phyloP scores from a whole-genome alignment of 805 yeast species.

The Saccharomyces jurei region DNA sequence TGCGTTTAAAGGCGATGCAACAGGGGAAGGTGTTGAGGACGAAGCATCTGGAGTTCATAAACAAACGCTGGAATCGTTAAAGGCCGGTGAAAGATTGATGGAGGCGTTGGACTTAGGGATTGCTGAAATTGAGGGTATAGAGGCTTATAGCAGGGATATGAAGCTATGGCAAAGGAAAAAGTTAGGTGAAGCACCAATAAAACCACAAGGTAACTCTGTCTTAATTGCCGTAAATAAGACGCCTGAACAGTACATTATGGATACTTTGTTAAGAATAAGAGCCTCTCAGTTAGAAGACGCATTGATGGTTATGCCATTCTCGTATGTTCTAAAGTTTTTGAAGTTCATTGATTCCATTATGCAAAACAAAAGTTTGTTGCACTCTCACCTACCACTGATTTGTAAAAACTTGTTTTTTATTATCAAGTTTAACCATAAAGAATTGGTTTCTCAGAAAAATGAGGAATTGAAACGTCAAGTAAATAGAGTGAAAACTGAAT shows the following conservation, averaged over 20 bases:
- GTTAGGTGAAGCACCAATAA: constrained; percentile 42
- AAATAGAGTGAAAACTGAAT: constrained; percentile 49
- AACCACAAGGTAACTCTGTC: constrained; percentile 64
- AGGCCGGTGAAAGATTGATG: constrained; percentile 87
- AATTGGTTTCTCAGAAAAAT: constrained; percentile 64
- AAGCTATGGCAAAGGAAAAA: constrained; percentile 37
- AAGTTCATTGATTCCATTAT: constrained; percentile 74
- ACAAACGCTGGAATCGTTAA: constrained; percentile 84
- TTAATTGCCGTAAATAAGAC: constrained; percentile 60
- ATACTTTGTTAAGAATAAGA: constrained; percentile 58
- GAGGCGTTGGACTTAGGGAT: constrained; percentile 84
- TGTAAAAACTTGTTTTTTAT: constrained; percentile 72
- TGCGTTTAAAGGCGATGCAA: constrained; percentile 32
- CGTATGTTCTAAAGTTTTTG: constrained; percentile 64
- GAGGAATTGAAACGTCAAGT: constrained; percentile 56
- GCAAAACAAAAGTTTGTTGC: constrained; percentile 36
- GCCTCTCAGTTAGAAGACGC: constrained; percentile 91
- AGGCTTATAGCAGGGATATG: constrained; percentile 41
- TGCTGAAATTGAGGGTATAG: constrained; percentile 54
- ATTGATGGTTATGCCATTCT: constrained; percentile 80
- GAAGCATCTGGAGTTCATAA: constrained; percentile 61
- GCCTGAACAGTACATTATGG: constrained; percentile 75
- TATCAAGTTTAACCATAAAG: constrained; percentile 66
- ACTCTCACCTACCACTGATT: constrained; percentile 51
- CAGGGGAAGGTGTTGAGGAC: constrained; percentile 38